Percentiles rank a stretch among this genome's conserved stretches.
These are phyloP conservation scores for Acaromyces ingoldii DNA, from an alignment of 1,284 basidiomycete species.

Conservation along the genomic window DNA sequence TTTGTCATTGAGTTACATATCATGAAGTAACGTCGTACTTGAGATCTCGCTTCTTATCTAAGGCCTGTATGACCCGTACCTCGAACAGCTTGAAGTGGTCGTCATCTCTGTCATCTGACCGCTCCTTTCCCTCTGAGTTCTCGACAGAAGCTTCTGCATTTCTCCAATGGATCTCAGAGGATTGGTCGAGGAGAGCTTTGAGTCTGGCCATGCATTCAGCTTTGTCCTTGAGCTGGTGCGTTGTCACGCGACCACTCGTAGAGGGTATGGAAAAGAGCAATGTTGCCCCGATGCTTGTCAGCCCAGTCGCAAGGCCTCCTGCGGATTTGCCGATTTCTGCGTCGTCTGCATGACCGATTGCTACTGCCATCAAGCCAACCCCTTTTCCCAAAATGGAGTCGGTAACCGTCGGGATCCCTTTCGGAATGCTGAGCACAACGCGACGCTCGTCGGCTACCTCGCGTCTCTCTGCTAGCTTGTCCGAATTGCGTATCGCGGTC, in stretches of 20 bases:
- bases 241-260: conserved; percentile 41
- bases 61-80: too few species aligned
- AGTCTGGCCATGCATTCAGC: conserved; percentile 6
- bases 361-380: conserved; percentile 3
- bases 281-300: conserved; percentile 4
- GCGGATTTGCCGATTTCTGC: too few species aligned
- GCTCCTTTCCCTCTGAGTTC: too few species aligned
- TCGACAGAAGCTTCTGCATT: too few species aligned
- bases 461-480: neutral
- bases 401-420: neutral
- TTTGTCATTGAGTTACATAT: too few species aligned
- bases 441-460: neutral
- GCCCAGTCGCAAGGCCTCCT: too few species aligned
- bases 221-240: conserved; percentile 39
- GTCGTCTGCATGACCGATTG: neutral
- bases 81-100: too few species aligned
- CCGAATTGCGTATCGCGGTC: neutral
- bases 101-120: too few species aligned
- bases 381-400: neutral
- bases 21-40: too few species aligned
- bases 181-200: too few species aligned
- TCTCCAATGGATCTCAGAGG: too few species aligned
- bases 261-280: conserved; percentile 35
- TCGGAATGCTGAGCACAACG: neutral
- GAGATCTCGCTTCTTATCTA: too few species aligned